Conservation (phyloP, 2,329 filamentous ascomycete genomes). For the Rhynchosporium graminicola region DNA sequence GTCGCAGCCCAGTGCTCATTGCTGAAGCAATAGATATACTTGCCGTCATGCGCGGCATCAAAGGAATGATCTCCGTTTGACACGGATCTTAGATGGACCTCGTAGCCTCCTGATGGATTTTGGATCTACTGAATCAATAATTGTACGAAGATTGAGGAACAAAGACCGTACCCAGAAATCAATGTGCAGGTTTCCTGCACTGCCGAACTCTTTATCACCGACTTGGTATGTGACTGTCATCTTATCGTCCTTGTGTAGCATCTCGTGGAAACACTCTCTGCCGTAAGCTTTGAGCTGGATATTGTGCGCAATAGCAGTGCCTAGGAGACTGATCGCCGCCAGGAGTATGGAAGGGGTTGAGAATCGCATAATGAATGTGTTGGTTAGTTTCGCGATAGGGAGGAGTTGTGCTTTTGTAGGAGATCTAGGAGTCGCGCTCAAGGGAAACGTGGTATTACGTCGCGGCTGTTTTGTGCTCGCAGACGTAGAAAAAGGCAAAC, state of each 20-base stretch:
- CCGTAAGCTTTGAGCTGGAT: constrained; percentile 93
- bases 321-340: constrained; percentile 41
- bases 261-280: constrained; percentile 96
- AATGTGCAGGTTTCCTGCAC: constrained; percentile 90
- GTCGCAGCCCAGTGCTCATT: constrained; percentile 97
- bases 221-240: constrained; percentile 99
- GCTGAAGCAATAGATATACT: constrained; percentile 96
- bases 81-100: constrained; percentile 76
- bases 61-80: constrained; percentile 95
- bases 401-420: constrained; percentile 7
- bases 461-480: not conserved
- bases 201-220: constrained; percentile 92
- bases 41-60: constrained; percentile 79
- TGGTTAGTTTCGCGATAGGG: not conserved
- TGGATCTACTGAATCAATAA: constrained; percentile 59
- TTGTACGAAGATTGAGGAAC: constrained; percentile 1
- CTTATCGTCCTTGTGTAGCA: constrained; percentile 87
- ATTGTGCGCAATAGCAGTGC: constrained; percentile 79
- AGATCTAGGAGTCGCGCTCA: constrained; percentile 12
- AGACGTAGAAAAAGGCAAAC: constrained; percentile 6
- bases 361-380: constrained; percentile 38
- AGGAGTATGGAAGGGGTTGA: constrained; percentile 36
- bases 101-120: constrained; percentile 73
- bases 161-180: constrained; percentile 85
- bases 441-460: constrained; percentile 14